Percentiles rank a stretch among this genome's conserved stretches.
These are phyloP conservation scores for Cocos nucifera DNA, from an alignment of 176 grass and related monocot genomes.

Conservation along the genomic window DNA sequence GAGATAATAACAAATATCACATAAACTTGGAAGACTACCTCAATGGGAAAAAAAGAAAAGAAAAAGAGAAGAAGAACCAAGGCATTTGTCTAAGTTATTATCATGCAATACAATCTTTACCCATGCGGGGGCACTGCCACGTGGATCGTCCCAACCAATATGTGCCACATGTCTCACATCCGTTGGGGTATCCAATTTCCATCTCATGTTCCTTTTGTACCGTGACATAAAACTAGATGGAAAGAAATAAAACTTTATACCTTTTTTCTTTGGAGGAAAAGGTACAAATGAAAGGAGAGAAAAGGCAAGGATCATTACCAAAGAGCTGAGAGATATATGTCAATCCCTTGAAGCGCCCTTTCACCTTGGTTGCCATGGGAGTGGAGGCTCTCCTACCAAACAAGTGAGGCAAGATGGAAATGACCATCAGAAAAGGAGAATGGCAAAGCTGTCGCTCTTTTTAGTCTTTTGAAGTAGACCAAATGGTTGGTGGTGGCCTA, in stretches of 20 bases:
- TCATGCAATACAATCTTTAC: constrained; percentile 27
- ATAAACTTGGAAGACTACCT: neutral
- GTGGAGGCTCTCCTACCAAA: constrained; percentile 1
- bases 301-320: constrained; percentile 16
- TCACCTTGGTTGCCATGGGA: constrained; percentile 62
- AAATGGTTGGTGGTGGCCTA: too few relatives aligned
- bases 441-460: neutral
- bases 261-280: neutral
- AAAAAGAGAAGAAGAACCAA: too few relatives aligned
- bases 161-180: constrained; percentile 73
- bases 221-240: constrained; percentile 8
- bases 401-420: neutral
- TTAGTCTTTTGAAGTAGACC: too few relatives aligned
- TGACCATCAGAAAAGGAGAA: constrained; percentile 2
- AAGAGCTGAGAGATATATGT: constrained; percentile 73
- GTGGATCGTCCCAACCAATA: constrained; percentile 43
- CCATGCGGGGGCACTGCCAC: constrained; percentile 47
- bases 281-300: neutral
- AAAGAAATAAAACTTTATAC: neutral
- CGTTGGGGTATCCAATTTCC: constrained; percentile 54
- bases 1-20: neutral
- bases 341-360: constrained; percentile 67
- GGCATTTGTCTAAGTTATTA: too few relatives aligned
- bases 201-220: constrained; percentile 66
- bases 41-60: neutral